Conservation (phyloP, 2,329 filamentous ascomycete species). For the Claviceps arundinis region DNA sequence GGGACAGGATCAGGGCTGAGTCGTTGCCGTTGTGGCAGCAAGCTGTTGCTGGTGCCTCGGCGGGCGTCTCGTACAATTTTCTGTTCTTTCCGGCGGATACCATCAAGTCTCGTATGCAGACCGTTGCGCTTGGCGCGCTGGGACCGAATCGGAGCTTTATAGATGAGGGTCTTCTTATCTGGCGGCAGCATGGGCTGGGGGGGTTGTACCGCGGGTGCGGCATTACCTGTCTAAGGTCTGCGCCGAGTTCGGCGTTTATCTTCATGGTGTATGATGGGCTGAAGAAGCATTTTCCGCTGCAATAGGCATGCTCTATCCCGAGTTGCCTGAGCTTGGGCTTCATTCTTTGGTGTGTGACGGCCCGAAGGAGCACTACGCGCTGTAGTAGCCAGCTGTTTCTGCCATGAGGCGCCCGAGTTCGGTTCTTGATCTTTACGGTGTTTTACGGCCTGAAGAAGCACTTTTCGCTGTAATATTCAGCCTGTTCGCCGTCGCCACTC, state of each 20-base stretch:
- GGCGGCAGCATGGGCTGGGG: conserved; percentile 65
- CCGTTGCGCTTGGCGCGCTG: conserved; percentile 51
- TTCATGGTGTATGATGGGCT: conserved; percentile 90
- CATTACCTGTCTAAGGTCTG: conserved; percentile 76
- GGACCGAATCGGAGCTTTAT: conserved; percentile 53
- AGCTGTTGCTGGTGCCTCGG: conserved; percentile 72
- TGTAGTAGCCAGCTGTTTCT: too few relatives aligned
- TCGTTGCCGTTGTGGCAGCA: conserved; percentile 74
- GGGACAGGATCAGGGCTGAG: conserved; percentile 28
- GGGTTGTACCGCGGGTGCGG: conserved; percentile 91
- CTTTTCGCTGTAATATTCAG: too few relatives aligned
- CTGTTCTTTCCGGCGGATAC: conserved; percentile 95
- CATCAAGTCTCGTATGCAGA: conserved; percentile 95
- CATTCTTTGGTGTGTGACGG: too few relatives aligned
- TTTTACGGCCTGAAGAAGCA: too few relatives aligned
- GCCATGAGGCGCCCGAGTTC: too few relatives aligned
- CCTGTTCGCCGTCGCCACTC: too few relatives aligned
- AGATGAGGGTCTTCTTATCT: conserved; percentile 59
- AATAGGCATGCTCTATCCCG: conserved; percentile 11
- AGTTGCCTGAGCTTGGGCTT: too few relatives aligned
- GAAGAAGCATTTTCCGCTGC: conserved; percentile 51
- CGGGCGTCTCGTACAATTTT: conserved; percentile 92
- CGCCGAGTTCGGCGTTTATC: conserved; percentile 94
- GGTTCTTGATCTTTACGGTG: too few relatives aligned
- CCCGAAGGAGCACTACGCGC: too few relatives aligned